Percentiles rank a stretch among this genome's conserved stretches.
Conservation (phyloP, 768 basidiomycete species). For the Cystobasidium onofrii region DNA sequence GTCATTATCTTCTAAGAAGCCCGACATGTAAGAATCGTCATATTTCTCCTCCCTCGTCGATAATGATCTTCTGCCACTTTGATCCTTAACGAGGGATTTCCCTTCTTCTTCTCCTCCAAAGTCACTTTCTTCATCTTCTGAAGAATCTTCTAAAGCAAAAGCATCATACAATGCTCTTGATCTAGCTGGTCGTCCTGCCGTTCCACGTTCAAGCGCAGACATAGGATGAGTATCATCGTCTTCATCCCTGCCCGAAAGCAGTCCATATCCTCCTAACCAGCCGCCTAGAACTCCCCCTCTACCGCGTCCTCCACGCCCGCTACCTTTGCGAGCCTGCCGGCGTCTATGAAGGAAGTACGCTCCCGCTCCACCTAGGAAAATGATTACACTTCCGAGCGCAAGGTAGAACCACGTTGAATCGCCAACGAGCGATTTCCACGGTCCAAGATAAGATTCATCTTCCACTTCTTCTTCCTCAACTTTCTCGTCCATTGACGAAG, state of each 20-base stretch:
- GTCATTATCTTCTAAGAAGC: constrained; percentile 24
- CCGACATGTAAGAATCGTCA: constrained; percentile 28
- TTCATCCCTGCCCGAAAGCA: constrained; percentile 49
- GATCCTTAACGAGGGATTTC: background rate
- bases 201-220: constrained; percentile 55
- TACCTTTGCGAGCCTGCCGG: constrained; percentile 46
- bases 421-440: constrained; percentile 62
- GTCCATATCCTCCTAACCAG: constrained; percentile 42
- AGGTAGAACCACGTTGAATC: constrained; percentile 84
- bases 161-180: constrained; percentile 93
- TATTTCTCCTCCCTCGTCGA: background rate
- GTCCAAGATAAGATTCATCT: constrained; percentile 58
- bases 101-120: constrained; percentile 20
- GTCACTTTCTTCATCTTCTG: constrained; percentile 38
- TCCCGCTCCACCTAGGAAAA: constrained; percentile 63
- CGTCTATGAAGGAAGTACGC: constrained; percentile 74
- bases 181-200: constrained; percentile 37
- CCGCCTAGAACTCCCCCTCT: background rate
- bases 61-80: background rate
- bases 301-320: constrained; percentile 51
- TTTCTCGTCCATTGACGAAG: constrained; percentile 46
- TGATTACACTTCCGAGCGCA: constrained; percentile 64
- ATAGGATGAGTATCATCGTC: constrained; percentile 71
- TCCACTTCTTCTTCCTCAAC: constrained; percentile 56
- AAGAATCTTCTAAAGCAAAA: constrained; percentile 50